phyloP scores from a whole-genome alignment of 2,329 filamentous ascomycete species.

The Fusarium proliferatum region DNA sequence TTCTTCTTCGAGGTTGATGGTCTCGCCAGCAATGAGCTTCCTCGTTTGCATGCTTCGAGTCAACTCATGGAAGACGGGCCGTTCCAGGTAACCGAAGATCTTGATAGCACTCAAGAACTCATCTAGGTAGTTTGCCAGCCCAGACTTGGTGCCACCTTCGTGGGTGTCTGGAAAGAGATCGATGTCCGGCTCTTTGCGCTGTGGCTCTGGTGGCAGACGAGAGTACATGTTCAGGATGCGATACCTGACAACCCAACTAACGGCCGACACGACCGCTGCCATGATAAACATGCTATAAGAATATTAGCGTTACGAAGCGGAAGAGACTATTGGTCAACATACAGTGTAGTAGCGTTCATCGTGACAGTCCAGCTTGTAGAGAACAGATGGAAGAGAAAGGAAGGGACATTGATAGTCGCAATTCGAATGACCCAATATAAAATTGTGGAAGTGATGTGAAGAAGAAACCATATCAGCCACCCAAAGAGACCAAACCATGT shows the following conservation, averaged over 20 bases:
- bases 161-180: slow-evolving; percentile 95
- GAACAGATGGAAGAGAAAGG: slow-evolving; percentile 88
- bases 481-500: slow-evolving; percentile 70
- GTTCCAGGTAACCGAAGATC: slow-evolving; percentile 96
- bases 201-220: slow-evolving; percentile 90
- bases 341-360: slow-evolving; percentile 98
- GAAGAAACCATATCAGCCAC: slow-evolving; percentile 63
- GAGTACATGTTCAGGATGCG: slow-evolving; percentile 98
- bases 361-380: slow-evolving; percentile 96
- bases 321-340: slow-evolving; percentile 50
- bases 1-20: slow-evolving; percentile 93
- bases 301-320: slow-evolving; percentile 21
- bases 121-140: slow-evolving; percentile 94
- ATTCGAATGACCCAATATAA: slow-evolving; percentile 87
- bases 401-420: slow-evolving; percentile 87
- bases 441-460: slow-evolving; percentile 67
- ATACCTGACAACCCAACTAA: slow-evolving; percentile 95
- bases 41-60: slow-evolving; percentile 98
- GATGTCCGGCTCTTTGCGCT: slow-evolving; percentile 94
- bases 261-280: slow-evolving; percentile 79
- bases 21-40: slow-evolving; percentile 96
- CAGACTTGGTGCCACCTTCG: slow-evolving; percentile 89
- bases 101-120: slow-evolving; percentile 99
- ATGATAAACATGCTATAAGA: slow-evolving; percentile 76
- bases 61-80: slow-evolving; percentile 96